Evolutionary conservation across 1,284 basidiomycete genomes (phyloP), one percentile per base, ranked within the genome.

Genomic region (Boletus subluridellus): DNA sequence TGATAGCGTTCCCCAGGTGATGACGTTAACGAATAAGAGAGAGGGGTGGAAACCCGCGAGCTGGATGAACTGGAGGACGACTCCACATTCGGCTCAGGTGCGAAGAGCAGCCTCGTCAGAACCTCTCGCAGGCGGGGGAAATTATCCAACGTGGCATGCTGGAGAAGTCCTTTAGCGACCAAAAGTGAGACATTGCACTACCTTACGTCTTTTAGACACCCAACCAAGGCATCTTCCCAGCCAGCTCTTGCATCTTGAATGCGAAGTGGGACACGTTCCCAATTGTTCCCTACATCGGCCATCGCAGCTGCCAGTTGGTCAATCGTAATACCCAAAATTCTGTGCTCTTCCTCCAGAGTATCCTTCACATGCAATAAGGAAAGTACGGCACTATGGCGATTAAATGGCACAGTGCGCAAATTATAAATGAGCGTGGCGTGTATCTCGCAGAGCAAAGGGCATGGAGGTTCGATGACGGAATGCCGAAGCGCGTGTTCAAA

Each of bases 381-480:
- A 21, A 88, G 71, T 14, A 90, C 76, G 21, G 87, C 89, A 60
- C 82, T 85, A 71, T 90, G 86, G 49, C 87, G 81, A 56, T 79
- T 79, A 71, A 87, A 88, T 28, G 84, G 74, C 30, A 92, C 80
- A 41, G 95, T 95, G 35, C 89, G 85, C 37, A 98, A 81, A 64
- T 91, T 86, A 73, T 95, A 96, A 62, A 98, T 87, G 42, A 99
- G 83, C 0, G 85, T 84, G 0, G 91, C 88, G 73, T 99, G 95
- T 39, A 97, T 82, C 73, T 98, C 97, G 54, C 85, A 85, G 42
- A 98, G 81, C 45, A 99, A 79, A 37, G 82, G 70, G 66, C 94
- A 95, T 1, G 87, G 81, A 3, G 87, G 81, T 37, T 93, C 91
- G 39, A 78, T 68, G 52, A 83, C 77, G 15, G 81, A 79, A 72